Evolutionary conservation across 345 rosid genomes (phyloP), one percentile per base, ranked within the genome.

Genomic region (Eucalyptus guilfoylei): DNA sequence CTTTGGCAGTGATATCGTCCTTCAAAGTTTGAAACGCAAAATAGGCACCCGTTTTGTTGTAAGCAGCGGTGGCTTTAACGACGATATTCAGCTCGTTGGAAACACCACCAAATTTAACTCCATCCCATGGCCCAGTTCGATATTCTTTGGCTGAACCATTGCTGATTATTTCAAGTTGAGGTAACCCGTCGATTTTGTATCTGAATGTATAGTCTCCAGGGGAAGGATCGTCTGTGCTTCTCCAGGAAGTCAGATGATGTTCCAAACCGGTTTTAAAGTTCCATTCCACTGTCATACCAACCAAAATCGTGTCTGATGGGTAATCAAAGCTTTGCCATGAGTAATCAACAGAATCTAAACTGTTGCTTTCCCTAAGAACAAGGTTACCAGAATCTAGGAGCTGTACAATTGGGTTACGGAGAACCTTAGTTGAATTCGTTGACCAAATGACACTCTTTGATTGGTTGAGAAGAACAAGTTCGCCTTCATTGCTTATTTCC

Each of bases 351-450:
- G 30, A 21, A 6, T 26, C 45, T 21, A 4, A 80, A 45, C 30
- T 47, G 9, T 37, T 64, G 10, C 6, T 34, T 4, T 91, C 91
- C 72, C 86, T 88, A 12, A 92, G 83, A 21, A 92, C 87, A 6
- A 93, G 91, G 49, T 93, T 92, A 17, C 94, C 95, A 7, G 91
- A 80, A 30, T 92, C 94, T 32, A 92, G 62, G 87, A 92, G 80
- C 87, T 81, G 90, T 14, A 90, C 87, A 55, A 88, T 87, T 30
- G 92, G 92, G 86, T 88, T 86, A 11, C 14, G 42, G 2, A 89
- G 67, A 10, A 12, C 21, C 67, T 42, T n/a, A 32, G 93, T 88
- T 85, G 76, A 88, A 72, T 91, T 91, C 9, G 91, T 76, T 19
- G 91, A 89, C 94, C 94, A 91, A 26, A 89, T 4, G 50, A 24